Percentiles rank a stretch among this genome's conserved stretches.
Conservation (phyloP, 495 filamentous ascomycete genomes). For the Hyphodiscus hymeniophilus region DNA sequence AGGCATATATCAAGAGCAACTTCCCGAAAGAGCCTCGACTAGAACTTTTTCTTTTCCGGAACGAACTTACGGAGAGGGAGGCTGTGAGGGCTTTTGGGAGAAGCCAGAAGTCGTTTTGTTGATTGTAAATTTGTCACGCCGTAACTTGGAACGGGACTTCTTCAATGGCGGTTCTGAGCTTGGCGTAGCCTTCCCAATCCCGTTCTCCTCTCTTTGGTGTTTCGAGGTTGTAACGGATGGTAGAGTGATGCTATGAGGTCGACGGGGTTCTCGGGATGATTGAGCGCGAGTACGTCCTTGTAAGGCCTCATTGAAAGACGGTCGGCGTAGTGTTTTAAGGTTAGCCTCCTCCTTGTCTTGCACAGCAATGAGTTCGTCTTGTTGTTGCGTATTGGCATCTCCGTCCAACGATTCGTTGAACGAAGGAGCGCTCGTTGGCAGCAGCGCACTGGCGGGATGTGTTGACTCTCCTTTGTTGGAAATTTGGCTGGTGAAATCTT, state of each 20-base stretch:
- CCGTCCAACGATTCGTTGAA: too few species aligned
- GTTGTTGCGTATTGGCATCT: too few species aligned
- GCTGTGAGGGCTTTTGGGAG: slow-evolving; percentile 8
- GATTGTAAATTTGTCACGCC: slow-evolving; percentile 13
- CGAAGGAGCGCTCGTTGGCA: too few species aligned
- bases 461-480: neutral
- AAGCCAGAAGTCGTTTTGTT: slow-evolving; percentile 3
- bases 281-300: neutral
- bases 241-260: slow-evolving; percentile 1
- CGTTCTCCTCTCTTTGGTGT: slow-evolving; percentile 9
- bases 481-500: slow-evolving; percentile 9
- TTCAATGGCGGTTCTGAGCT: slow-evolving; percentile 12
- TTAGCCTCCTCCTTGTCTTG: too few species aligned
- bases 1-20: too few species aligned
- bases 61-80: slow-evolving; percentile 36
- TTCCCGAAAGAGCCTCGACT: neutral
- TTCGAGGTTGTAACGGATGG: slow-evolving; percentile 6
- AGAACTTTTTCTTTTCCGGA: neutral
- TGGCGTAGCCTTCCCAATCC: neutral
- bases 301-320: neutral
- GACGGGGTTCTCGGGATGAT: slow-evolving; percentile 3
- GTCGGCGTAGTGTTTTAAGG: too few species aligned
- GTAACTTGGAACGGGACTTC: slow-evolving; percentile 8
- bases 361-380: too few species aligned
- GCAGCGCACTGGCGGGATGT: neutral